These are phyloP conservation scores for Globisporangium emineosum DNA, from an alignment of 352 stramenopile species.

Conservation along the genomic window DNA sequence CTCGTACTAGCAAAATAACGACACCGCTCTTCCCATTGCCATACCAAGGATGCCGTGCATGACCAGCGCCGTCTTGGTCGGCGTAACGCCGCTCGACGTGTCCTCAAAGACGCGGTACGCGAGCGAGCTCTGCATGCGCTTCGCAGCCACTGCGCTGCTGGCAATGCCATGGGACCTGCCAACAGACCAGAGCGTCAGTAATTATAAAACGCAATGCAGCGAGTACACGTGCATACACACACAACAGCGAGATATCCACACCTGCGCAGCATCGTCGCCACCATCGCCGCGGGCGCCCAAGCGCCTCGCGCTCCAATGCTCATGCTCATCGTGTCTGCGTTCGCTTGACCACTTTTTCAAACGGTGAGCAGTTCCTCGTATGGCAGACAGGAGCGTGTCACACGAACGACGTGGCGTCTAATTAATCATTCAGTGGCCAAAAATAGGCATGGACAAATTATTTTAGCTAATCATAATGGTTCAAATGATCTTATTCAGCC, in stretches of 20 bases:
- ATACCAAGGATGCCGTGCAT: slow-evolving; percentile 83
- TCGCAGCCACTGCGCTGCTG: not conserved
- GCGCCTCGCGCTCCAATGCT: slow-evolving; percentile 1
- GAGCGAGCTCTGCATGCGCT: slow-evolving; percentile 45
- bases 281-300: not conserved
- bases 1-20: not conserved
- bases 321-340: not conserved
- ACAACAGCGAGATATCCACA: not conserved
- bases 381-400: slow-evolving; percentile 1
- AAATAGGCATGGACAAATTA: not conserved
- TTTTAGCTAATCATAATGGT: not conserved
- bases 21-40: not conserved
- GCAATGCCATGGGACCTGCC: not conserved
- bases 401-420: not conserved
- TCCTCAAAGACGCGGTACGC: slow-evolving; percentile 67
- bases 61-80: slow-evolving; percentile 70
- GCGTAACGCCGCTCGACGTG: slow-evolving; percentile 21
- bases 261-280: not conserved
- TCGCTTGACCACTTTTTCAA: not conserved
- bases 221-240: too few relatives aligned
- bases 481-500: not conserved
- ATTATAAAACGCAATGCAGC: too few relatives aligned
- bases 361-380: not conserved
- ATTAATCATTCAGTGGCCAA: not conserved
- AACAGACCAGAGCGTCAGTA: not conserved